Conservation (phyloP, 2,329 filamentous ascomycete species). For the Talaromyces sp. region DNA sequence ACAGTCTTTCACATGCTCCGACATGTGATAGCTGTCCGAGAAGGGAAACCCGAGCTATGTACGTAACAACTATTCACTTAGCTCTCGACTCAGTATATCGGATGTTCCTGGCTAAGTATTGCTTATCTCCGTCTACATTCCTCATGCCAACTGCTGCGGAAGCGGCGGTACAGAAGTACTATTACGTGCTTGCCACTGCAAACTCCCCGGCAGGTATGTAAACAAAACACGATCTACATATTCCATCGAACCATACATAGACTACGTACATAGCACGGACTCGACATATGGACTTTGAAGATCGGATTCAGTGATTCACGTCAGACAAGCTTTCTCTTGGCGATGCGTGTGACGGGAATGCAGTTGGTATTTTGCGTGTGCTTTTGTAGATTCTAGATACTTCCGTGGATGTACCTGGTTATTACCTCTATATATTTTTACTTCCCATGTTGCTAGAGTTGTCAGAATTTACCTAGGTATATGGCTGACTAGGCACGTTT, state of each 20-base stretch:
- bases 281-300: not conserved
- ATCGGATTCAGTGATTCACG: not conserved
- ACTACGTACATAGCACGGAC: not conserved
- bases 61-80: too few relatives aligned
- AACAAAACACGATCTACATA: constrained; percentile 3
- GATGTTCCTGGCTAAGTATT: not conserved
- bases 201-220: not conserved
- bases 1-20: not conserved
- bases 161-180: not conserved
- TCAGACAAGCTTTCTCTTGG: constrained; percentile 19
- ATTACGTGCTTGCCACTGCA: not conserved
- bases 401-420: not conserved
- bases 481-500: not conserved
- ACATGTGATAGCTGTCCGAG: not conserved
- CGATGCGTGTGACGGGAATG: not conserved
- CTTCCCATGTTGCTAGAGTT: not conserved
- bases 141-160: not conserved
- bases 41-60: not conserved
- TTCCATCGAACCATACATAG: not conserved
- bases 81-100: not conserved
- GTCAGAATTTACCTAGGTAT: not conserved
- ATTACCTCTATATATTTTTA: not conserved
- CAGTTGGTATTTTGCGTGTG: not conserved
- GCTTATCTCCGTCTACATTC: not conserved
- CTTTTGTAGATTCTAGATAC: not conserved